These are phyloP conservation scores for Akanthomyces uredinophilus DNA, from an alignment of 2,329 filamentous ascomycete genomes.

Conservation along the genomic window DNA sequence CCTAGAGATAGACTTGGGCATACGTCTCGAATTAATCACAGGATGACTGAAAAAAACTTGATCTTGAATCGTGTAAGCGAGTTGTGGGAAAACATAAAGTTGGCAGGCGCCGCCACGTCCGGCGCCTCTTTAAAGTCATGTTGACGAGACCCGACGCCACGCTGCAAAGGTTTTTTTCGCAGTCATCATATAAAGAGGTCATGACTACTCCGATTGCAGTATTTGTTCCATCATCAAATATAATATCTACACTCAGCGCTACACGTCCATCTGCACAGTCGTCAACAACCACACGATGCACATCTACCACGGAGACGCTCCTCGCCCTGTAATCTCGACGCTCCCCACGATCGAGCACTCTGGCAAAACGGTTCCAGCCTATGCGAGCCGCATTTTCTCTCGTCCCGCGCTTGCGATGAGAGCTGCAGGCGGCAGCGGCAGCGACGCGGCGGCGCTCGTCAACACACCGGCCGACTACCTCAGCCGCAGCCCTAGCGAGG, in stretches of 20 bases:
- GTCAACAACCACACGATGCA: not conserved
- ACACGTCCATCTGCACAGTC: not conserved
- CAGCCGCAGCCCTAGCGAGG: not conserved
- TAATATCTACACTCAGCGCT: not conserved
- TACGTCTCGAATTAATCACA: not conserved
- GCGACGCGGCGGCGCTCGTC: not conserved
- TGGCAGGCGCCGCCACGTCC: not conserved
- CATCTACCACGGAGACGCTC: not conserved
- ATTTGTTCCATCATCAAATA: not conserved
- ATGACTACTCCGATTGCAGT: not conserved
- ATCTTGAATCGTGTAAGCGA: not conserved
- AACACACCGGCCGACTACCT: not conserved
- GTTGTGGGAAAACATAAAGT: not conserved
- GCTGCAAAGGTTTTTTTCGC: not conserved
- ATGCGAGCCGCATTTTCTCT: too few species aligned
- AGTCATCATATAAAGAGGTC: not conserved
- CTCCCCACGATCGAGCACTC: not conserved
- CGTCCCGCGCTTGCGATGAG: too few species aligned
- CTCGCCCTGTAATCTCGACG: not conserved
- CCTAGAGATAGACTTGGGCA: not conserved
- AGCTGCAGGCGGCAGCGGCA: too few species aligned
- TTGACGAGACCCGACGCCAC: not conserved
- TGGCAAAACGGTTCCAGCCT: too few species aligned
- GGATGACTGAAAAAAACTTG: not conserved
- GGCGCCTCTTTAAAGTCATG: too few species aligned